phyloP scores from a whole-genome alignment of 305 asterid genomes.

The Rubia tinctorum region DNA sequence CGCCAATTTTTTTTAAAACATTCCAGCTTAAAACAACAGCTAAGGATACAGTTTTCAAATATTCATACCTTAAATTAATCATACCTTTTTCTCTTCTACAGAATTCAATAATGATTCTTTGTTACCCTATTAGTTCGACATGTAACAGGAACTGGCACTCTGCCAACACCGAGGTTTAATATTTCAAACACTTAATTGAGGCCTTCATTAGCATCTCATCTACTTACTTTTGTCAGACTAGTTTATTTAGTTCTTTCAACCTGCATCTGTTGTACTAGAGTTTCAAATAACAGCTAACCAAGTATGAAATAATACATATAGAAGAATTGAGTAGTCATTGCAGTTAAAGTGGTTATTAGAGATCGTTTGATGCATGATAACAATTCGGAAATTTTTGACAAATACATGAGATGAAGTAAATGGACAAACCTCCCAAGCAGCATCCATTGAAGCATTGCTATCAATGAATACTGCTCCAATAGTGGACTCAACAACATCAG shows the following conservation, averaged over 20 bases:
- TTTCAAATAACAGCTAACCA: not conserved
- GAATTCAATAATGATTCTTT: not conserved
- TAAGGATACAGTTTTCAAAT: not conserved
- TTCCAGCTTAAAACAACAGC: not conserved
- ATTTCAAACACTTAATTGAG: not conserved
- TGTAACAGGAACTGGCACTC: not conserved
- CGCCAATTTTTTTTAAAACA: too few species aligned
- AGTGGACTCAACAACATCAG: constrained; percentile 86
- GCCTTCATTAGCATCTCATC: not conserved
- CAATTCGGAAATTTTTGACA: not conserved
- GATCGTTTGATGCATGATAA: not conserved
- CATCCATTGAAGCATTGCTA: constrained; percentile 63
- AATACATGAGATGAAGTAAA: not conserved
- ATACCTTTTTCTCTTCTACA: not conserved
- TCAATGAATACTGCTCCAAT: constrained; percentile 83
- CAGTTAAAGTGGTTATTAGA: not conserved
- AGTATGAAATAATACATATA: too few species aligned
- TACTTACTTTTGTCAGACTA: not conserved
- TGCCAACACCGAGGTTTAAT: not conserved
- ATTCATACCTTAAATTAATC: not conserved
- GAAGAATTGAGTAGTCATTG: not conserved
- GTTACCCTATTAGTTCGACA: not conserved
- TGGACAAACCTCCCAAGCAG: constrained; percentile 67
- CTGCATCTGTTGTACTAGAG: not conserved
- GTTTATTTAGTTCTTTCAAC: not conserved